A percentile compares a stretch with the other conserved stretches of the same genome.
Evolutionary conservation across 805 yeast genomes (phyloP).

Genomic region (Teunomyces pallodes): DNA sequence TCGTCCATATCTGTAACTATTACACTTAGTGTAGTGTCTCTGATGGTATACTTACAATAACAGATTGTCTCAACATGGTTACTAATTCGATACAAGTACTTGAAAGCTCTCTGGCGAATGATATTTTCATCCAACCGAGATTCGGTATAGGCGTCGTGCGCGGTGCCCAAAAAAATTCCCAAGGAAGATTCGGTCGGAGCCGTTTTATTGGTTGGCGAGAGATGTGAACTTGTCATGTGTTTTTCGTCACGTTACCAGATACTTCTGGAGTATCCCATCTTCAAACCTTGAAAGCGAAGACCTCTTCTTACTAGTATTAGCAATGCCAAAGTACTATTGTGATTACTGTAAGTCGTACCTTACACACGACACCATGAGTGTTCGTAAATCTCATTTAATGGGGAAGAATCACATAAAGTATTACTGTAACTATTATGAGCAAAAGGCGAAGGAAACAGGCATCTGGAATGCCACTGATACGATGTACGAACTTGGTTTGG

Average conservation of each 20-base stretch:
- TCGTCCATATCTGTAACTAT: not conserved
- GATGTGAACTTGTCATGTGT: not conserved
- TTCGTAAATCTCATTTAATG: conserved; percentile 70
- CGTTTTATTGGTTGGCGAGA: conserved; percentile 3
- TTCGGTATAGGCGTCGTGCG: conserved; percentile 3
- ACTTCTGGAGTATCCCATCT: not conserved
- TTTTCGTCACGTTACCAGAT: not conserved
- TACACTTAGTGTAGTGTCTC: not conserved
- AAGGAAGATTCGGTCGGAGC: not conserved
- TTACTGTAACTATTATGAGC: conserved; percentile 73
- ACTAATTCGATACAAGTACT: conserved; percentile 4
- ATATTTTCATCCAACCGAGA: conserved; percentile 4
- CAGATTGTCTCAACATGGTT: conserved; percentile 40
- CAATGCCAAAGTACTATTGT: conserved; percentile 74
- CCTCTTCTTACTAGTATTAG: not conserved
- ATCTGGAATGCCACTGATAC: conserved; percentile 29
- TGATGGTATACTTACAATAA: conserved; percentile 30
- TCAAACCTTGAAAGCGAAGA: no score
- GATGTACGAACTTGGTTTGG: conserved; percentile 35
- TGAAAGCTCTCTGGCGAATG: conserved; percentile 4
- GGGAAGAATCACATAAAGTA: conserved; percentile 75
- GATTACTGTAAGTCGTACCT: conserved; percentile 80
- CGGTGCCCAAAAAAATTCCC: conserved; percentile 2
- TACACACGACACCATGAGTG: conserved; percentile 88
- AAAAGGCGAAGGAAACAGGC: conserved; percentile 29